phyloP scores from a whole-genome alignment of 371 early-diverging fungal species.

The Mortierella sp. region DNA sequence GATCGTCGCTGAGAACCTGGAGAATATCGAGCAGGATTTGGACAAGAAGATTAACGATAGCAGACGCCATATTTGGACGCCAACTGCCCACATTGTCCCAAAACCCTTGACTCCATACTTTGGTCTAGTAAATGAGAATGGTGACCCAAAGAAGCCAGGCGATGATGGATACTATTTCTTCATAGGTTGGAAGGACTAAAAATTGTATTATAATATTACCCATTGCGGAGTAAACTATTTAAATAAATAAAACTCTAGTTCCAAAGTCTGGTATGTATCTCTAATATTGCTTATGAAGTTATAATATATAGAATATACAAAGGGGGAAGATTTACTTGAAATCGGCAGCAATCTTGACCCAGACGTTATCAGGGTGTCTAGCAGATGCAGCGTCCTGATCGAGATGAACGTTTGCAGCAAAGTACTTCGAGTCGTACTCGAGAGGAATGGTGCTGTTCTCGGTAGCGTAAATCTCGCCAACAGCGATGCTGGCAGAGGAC shows the following conservation, averaged over 20 bases:
- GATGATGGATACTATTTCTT: too few relatives aligned
- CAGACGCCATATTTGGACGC: slow-evolving; percentile 13
- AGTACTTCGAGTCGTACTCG: slow-evolving; percentile 51
- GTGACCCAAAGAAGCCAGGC: too few relatives aligned
- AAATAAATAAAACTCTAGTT: too few relatives aligned
- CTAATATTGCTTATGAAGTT: background rate
- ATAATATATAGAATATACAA: background rate
- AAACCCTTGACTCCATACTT: too few relatives aligned
- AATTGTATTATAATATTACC: too few relatives aligned
- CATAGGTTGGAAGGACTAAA: too few relatives aligned
- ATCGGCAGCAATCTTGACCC: slow-evolving; percentile 53
- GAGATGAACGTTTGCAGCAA: slow-evolving; percentile 40
- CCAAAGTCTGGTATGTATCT: too few relatives aligned
- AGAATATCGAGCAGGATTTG: slow-evolving; percentile 9
- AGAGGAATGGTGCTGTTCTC: slow-evolving; percentile 44
- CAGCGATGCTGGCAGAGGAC: slow-evolving; percentile 11
- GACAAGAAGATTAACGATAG: background rate
- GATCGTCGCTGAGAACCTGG: slow-evolving; percentile 23
- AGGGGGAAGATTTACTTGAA: slow-evolving; percentile 18
- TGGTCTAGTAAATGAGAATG: too few relatives aligned
- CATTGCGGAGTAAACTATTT: too few relatives aligned
- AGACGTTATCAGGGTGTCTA: slow-evolving; percentile 49
- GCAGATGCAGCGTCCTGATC: slow-evolving; percentile 45
- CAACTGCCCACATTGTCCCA: slow-evolving; percentile 2
- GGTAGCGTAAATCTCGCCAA: slow-evolving; percentile 46